Percentiles rank a stretch among this genome's conserved stretches.
These are phyloP conservation scores for Triadica sebifera DNA, from an alignment of 345 rosid genomes.

Conservation along the genomic window DNA sequence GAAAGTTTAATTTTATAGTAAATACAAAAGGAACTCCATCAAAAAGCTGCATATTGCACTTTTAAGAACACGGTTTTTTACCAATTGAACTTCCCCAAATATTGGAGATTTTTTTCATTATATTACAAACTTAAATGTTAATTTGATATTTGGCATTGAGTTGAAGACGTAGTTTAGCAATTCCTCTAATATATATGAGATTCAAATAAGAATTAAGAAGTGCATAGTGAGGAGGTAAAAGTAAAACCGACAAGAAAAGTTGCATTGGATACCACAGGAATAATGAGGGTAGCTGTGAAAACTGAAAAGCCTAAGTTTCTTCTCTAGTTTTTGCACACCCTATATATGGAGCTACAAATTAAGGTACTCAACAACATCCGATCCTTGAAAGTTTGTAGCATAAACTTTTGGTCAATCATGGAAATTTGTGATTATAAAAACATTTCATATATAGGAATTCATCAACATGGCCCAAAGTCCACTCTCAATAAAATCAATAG, in stretches of 20 bases:
- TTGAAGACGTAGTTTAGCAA: too few relatives aligned
- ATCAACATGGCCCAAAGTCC: constrained; percentile 17
- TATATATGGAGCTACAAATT: neutral
- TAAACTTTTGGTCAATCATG: constrained; percentile 16
- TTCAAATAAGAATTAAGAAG: neutral
- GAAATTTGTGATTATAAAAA: constrained; percentile 26
- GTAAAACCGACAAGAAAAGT: neutral
- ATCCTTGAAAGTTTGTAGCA: neutral
- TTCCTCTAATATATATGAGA: neutral
- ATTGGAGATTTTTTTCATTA: too few relatives aligned
- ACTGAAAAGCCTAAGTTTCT: neutral
- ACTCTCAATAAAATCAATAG: constrained; percentile 10
- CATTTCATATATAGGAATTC: constrained; percentile 8
- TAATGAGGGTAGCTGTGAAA: too few relatives aligned
- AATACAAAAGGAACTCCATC: too few relatives aligned
- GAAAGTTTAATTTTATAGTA: too few relatives aligned
- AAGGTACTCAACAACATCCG: neutral
- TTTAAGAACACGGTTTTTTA: too few relatives aligned
- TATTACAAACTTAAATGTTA: too few relatives aligned
- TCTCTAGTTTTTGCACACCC: neutral
- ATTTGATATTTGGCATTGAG: too few relatives aligned
- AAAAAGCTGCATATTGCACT: too few relatives aligned
- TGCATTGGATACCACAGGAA: neutral
- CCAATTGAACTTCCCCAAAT: too few relatives aligned
- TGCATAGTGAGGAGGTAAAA: neutral